Conservation (phyloP, 2,329 filamentous ascomycete species). For the Epichloe brachyelytri region DNA sequence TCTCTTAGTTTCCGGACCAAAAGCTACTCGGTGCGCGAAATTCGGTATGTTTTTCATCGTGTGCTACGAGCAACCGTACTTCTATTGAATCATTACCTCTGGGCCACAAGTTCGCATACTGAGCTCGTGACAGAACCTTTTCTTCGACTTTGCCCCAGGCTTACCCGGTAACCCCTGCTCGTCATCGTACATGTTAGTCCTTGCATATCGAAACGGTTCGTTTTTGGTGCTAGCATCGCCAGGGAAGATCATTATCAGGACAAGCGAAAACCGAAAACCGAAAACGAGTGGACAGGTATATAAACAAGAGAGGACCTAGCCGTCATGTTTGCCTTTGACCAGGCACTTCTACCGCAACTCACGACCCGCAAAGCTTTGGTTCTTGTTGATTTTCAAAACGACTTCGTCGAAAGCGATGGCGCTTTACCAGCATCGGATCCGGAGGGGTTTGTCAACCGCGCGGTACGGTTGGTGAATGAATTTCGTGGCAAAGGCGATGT, state of each 20-base stretch:
- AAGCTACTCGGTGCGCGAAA: background rate
- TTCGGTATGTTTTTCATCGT: background rate
- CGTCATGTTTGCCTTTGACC: constrained; percentile 44
- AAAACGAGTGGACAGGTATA: background rate
- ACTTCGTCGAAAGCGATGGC: constrained; percentile 62
- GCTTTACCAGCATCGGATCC: constrained; percentile 53
- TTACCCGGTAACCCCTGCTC: background rate
- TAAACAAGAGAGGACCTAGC: background rate
- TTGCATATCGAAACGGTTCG: background rate
- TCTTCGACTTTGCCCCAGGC: background rate
- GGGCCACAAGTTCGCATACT: background rate
- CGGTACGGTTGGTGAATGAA: constrained; percentile 51
- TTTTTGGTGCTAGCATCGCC: background rate
- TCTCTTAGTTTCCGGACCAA: background rate
- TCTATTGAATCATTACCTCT: background rate
- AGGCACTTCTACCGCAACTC: constrained; percentile 40
- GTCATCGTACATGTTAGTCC: background rate
- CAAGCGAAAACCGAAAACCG: background rate
- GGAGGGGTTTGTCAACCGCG: constrained; percentile 52
- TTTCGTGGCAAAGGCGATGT: constrained; percentile 64
- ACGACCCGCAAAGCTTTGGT: constrained; percentile 58
- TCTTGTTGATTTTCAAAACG: constrained; percentile 79
- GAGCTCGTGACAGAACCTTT: background rate
- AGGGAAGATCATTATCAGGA: background rate
- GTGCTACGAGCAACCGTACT: background rate